Evolutionary conservation across 176 grass and related monocot genomes (phyloP), one percentile per base, ranked within the genome.

Genomic region (Poa annua): DNA sequence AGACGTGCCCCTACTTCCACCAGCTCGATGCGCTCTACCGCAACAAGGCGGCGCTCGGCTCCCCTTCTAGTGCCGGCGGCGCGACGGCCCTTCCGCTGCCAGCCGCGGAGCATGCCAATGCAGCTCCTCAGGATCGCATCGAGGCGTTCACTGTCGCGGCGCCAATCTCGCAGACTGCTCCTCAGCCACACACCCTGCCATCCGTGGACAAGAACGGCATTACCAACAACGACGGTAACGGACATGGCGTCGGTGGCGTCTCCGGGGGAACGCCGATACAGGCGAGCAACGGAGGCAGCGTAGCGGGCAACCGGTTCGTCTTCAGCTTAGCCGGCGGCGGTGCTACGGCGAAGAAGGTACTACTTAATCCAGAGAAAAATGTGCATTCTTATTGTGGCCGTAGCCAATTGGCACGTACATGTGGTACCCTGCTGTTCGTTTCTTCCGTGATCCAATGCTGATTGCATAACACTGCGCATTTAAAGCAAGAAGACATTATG

Each of bases 1-100:
- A 99, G 81, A 99, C 97, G 0, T 99, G 97, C 85, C 97, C 97
- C 15, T 99, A 99, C 89, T 99, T 99, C 86, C 93, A 99, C 81
- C 91, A 99, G 83, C 92, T 99, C 87, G 89, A 99, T 20, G 97
- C 93, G 11, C 97, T 96, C 73, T 99, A 99, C 74, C 85, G 97
- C 76, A 91, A 85, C 76, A 99, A 99, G 83, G 84, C 78, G 29
- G 83, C 64, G 44, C 71, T 82, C 53, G 78, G 29, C 22, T 19
- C 70, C 22, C 65, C 60, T 29, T 56, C 57, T 38, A 21, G 62
- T 5, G 55, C 12, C 7, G 74, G 80, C 22, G 29, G 49, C 3
- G 68, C 17, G 29, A 70, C 49, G 11, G 49, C 17, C n/a, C 36
- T 60, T 0, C 45, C 2, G 4, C 59, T 1, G 2, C 35, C 17